phyloP scores from a whole-genome alignment of 2,329 filamentous ascomycete species.

The Coniella lustricola region DNA sequence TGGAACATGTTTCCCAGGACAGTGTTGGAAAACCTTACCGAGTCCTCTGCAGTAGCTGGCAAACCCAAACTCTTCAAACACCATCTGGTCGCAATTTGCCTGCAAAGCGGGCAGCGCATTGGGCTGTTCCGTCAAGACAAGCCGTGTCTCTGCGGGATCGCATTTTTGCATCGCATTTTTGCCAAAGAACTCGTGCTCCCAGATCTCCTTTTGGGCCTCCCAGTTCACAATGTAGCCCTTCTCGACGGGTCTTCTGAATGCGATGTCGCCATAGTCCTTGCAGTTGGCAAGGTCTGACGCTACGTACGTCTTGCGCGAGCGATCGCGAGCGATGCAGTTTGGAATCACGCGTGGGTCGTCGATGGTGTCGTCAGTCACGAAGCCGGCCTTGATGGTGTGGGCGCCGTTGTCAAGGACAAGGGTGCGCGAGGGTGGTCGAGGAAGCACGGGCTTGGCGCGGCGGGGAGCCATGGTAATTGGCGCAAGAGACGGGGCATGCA shows the following conservation, averaged over 20 bases:
- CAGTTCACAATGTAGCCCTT: conserved; percentile 94
- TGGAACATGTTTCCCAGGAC: conserved; percentile 15
- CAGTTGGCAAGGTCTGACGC: conserved; percentile 72
- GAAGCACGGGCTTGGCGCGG: conserved; percentile 46
- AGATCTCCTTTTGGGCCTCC: conserved; percentile 93
- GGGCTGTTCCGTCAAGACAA: conserved; percentile 79
- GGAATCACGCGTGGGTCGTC: conserved; percentile 66
- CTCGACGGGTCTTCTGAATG: conserved; percentile 83
- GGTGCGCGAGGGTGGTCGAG: conserved; percentile 54
- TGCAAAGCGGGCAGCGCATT: conserved; percentile 77
- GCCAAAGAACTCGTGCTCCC: conserved; percentile 83
- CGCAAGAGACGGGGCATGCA: neutral
- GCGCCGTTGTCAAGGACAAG: conserved; percentile 92
- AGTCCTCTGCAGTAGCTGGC: conserved; percentile 72
- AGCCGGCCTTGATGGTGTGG: conserved; percentile 84
- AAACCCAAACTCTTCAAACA: conserved; percentile 97
- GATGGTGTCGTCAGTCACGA: conserved; percentile 43
- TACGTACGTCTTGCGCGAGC: conserved; percentile 71
- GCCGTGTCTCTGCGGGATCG: conserved; percentile 72
- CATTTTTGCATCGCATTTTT: conserved; percentile 58
- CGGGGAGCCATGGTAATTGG: conserved; percentile 20
- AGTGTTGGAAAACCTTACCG: conserved; percentile 38
- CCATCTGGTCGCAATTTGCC: conserved; percentile 87
- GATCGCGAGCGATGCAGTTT: conserved; percentile 82
- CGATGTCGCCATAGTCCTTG: conserved; percentile 81